Base-by-base conservation (phyloP, 2,329 filamentous ascomycete genomes). In the Furcasterigmium furcatum region DNA sequence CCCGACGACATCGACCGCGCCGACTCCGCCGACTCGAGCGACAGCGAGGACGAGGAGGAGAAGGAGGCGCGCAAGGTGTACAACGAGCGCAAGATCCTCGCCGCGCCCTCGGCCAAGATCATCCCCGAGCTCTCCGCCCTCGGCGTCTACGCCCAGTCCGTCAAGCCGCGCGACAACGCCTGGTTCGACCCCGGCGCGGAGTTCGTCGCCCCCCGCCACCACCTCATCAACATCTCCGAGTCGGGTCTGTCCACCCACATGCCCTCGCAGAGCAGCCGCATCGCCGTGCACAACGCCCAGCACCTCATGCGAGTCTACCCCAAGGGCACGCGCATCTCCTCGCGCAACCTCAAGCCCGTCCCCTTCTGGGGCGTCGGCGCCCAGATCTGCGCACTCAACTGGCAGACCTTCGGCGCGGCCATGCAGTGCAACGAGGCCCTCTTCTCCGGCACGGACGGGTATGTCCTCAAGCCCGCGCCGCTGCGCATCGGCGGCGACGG, bases 271-370 rank as follows among this genome's bases (percentile, higher is more conserved):
- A 68, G 65, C 38, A 56, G 66, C 13, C 70, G 72, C 27, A 82
- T 87, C 44, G 66, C 77, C 1, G 58, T 60, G 1, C 84, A 87
- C 65, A 87, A 87, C 50, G 67, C 82, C 1, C 67, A 73, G 18
- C 80, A 85, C 48, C 70, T 87, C n/a, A 87, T 87, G 83, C 77
- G 84, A 4, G 82, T 87, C 2, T 87, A 72, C 52, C 84, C 84
- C 30, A 86, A 86, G 55, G 84, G 84, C 41, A 85, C 82, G 0
- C 78, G 84, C 36, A 86, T 87, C 58, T 79, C 78, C 0, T 86
- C 82, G 3, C 74, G 71, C 29, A 87, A 87, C 56, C 72, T 87
- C 3, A 72, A 73, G 44, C 82, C 81, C 0, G 73, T 82, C 0
- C 72, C 75, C 0, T 87, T 84, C 58, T 87, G 84, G 84, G 80